These are phyloP conservation scores for Neofusicoccum ribis DNA, from an alignment of 2,329 filamentous ascomycete genomes.

Conservation along the genomic window DNA sequence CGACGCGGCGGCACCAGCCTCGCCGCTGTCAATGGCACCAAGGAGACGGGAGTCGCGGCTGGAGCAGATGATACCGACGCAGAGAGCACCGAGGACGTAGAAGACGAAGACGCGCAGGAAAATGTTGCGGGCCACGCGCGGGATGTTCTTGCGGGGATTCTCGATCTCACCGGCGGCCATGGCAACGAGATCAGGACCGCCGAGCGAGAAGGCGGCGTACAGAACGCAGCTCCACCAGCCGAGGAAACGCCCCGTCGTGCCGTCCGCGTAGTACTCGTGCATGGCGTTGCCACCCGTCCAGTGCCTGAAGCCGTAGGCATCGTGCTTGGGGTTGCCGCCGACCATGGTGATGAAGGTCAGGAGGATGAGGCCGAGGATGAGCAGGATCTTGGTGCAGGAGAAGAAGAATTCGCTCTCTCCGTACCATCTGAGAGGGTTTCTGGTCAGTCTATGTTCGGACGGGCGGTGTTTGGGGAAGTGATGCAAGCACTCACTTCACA, in stretches of 20 bases:
- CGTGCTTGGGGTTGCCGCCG: constrained; percentile 47
- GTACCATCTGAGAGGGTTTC: constrained; percentile 59
- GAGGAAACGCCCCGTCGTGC: constrained; percentile 59
- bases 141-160: constrained; percentile 53
- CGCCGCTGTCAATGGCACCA: constrained; percentile 32
- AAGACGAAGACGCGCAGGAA: constrained; percentile 70
- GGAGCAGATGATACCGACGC: constrained; percentile 59
- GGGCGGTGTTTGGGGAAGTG: background rate
- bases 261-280: constrained; percentile 60
- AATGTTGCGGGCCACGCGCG: constrained; percentile 73
- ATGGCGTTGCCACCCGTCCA: constrained; percentile 50
- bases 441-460: constrained; percentile 54
- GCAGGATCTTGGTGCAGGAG: constrained; percentile 47
- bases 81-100: constrained; percentile 48
- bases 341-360: constrained; percentile 51
- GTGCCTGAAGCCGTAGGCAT: constrained; percentile 46
- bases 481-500: background rate
- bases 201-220: constrained; percentile 51
- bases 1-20: constrained; percentile 47
- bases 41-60: constrained; percentile 49
- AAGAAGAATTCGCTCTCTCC: constrained; percentile 50
- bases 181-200: constrained; percentile 51
- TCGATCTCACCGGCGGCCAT: constrained; percentile 52
- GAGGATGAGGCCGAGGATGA: constrained; percentile 47
- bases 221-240: constrained; percentile 56